Evolutionary conservation across 805 yeast species (phyloP).

Genomic region (Ogataea parapolymorpha): DNA sequence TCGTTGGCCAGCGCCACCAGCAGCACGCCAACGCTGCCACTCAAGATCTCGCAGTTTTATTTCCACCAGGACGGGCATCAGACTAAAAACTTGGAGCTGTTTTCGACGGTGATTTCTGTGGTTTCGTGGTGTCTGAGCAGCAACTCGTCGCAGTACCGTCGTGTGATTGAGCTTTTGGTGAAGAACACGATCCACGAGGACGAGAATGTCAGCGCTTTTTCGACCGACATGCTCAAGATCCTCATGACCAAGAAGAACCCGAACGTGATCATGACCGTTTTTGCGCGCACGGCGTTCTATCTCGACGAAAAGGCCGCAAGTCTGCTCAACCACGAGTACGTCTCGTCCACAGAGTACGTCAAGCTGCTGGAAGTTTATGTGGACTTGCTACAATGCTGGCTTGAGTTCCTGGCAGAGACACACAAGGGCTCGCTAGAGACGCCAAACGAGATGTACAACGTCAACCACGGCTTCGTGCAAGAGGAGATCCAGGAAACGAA

Average conservation of each 20-base stretch:
- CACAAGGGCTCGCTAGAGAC: constrained; percentile 27
- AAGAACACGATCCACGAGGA: constrained; percentile 72
- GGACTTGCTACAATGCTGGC: constrained; percentile 80
- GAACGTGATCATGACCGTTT: constrained; percentile 63
- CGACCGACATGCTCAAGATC: constrained; percentile 58
- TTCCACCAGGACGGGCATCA: constrained; percentile 34
- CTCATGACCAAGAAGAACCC: constrained; percentile 71
- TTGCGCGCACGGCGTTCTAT: constrained; percentile 74
- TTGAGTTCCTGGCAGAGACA: constrained; percentile 52
- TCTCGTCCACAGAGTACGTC: constrained; percentile 60
- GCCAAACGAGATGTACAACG: constrained; percentile 34
- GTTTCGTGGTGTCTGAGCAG: constrained; percentile 65
- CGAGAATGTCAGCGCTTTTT: constrained; percentile 56
- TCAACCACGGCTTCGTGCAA: constrained; percentile 33
- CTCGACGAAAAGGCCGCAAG: constrained; percentile 68
- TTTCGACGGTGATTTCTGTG: constrained; percentile 66
- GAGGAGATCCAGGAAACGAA: constrained; percentile 42
- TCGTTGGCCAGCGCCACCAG: constrained; percentile 17
- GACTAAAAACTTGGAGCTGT: constrained; percentile 49
- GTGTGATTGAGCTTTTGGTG: constrained; percentile 70
- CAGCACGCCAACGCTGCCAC: constrained; percentile 27
- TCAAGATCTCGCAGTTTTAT: constrained; percentile 39
- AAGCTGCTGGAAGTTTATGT: constrained; percentile 65
- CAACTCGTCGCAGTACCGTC: constrained; percentile 52
- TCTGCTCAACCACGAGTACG: constrained; percentile 51